Conservation (phyloP, 176 grass and related monocot species). For the Triticum timopheevii region DNA sequence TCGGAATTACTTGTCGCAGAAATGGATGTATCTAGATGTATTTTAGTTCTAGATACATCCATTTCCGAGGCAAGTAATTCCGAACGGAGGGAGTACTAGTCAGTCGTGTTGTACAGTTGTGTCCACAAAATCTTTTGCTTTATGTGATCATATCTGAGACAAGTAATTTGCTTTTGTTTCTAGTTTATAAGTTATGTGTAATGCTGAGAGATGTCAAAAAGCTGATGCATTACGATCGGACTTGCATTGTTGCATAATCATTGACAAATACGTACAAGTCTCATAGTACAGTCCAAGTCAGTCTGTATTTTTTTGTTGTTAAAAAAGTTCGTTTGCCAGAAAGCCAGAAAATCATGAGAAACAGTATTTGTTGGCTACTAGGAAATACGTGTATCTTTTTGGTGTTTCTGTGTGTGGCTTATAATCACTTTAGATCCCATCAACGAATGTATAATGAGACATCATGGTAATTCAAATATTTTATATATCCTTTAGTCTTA, state of each 20-base stretch:
- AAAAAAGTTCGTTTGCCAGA: background rate
- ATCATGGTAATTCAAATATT: background rate
- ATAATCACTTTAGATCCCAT: too few relatives aligned
- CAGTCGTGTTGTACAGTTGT: background rate
- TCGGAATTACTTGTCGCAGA: too few relatives aligned
- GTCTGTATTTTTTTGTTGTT: background rate
- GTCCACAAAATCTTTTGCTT: background rate
- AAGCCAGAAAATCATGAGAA: background rate
- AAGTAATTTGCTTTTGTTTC: conserved; percentile 11
- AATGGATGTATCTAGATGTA: too few relatives aligned
- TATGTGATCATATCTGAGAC: background rate
- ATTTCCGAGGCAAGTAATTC: too few relatives aligned
- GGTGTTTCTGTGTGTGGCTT: background rate
- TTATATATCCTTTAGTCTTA: background rate
- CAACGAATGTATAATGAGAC: too few relatives aligned
- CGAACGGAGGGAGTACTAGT: too few relatives aligned
- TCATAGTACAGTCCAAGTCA: background rate
- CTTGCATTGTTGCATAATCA: background rate
- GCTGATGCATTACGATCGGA: background rate
- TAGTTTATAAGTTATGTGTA: background rate
- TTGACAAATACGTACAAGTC: background rate
- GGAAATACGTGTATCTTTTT: background rate
- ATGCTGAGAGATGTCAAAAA: conserved; percentile 1
- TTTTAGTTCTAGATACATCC: too few relatives aligned
- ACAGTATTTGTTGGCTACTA: background rate